A percentile compares a stretch with the other conserved stretches of the same genome.
These are phyloP conservation scores for Penicillium brasilianum DNA, from an alignment of 2,329 filamentous ascomycete species.

Conservation along the genomic window DNA sequence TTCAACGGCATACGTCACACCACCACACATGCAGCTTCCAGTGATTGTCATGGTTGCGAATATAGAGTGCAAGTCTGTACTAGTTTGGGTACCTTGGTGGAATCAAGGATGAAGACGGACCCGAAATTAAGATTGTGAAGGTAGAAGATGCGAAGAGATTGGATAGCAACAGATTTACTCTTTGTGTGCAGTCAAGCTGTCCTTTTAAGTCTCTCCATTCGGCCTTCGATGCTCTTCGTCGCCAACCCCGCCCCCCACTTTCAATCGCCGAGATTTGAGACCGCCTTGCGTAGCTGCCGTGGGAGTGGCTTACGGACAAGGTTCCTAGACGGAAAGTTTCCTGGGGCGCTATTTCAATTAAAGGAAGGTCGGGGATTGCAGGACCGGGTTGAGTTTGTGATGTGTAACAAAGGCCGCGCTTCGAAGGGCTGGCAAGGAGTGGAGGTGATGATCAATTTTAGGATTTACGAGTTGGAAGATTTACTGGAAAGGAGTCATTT, in stretches of 20 bases:
- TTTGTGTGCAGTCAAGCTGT: background rate
- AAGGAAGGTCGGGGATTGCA: background rate
- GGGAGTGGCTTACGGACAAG: background rate
- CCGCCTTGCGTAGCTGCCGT: background rate
- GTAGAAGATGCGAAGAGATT: background rate
- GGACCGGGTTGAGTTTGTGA: background rate
- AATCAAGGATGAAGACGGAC: conserved; percentile 15
- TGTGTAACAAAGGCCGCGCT: background rate
- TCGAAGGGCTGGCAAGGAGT: background rate
- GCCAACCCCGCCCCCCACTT: conserved; percentile 4
- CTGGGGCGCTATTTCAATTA: background rate
- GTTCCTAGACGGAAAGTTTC: background rate
- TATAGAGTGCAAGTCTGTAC: background rate
- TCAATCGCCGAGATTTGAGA: conserved; percentile 17
- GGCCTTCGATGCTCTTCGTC: background rate
- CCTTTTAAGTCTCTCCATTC: background rate
- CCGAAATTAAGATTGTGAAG: background rate
- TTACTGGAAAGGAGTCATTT: background rate
- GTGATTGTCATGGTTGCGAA: conserved; percentile 29
- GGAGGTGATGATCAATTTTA: background rate
- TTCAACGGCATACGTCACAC: conserved; percentile 36
- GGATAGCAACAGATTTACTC: background rate
- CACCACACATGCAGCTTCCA: conserved; percentile 44
- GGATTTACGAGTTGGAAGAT: background rate
- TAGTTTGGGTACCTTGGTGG: conserved; percentile 24